Conservation (phyloP, 2,329 filamentous ascomycete genomes). For the Aspergillus piperis region DNA sequence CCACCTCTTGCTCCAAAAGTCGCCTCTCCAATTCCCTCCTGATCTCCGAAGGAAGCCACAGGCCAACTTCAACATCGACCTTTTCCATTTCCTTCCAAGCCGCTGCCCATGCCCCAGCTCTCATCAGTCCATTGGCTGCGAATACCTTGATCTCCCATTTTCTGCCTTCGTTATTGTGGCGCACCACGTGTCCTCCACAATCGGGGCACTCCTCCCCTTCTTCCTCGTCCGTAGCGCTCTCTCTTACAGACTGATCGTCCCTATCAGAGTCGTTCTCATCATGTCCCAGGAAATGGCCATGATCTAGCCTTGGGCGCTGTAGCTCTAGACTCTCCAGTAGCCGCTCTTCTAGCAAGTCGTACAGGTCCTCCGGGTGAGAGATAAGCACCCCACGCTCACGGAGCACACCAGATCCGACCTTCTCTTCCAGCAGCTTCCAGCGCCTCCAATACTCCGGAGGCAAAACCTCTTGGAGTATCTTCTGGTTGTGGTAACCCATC, state of each 20-base stretch:
- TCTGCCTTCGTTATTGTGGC: constrained; percentile 50
- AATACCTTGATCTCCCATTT: constrained; percentile 77
- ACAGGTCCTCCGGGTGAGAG: constrained; percentile 63
- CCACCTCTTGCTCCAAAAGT: constrained; percentile 44
- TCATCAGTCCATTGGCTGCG: constrained; percentile 92
- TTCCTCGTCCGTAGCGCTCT: constrained; percentile 40
- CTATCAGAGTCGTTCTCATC: constrained; percentile 32
- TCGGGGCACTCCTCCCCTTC: constrained; percentile 51
- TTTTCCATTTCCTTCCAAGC: constrained; percentile 98
- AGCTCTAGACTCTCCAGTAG: constrained; percentile 62
- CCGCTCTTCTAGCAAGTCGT: constrained; percentile 63
- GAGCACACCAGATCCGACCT: constrained; percentile 55
- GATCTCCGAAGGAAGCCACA: constrained; percentile 60
- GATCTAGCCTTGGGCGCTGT: constrained; percentile 56
- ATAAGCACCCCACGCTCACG: constrained; percentile 61
- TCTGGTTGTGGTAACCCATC: constrained; percentile 35
- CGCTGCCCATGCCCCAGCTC: constrained; percentile 84
- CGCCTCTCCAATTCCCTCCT: constrained; percentile 52
- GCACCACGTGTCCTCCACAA: constrained; percentile 51
- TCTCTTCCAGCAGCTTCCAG: constrained; percentile 57
- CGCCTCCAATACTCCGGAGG: constrained; percentile 48
- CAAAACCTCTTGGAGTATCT: constrained; percentile 53
- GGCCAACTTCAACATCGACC: constrained; percentile 90
- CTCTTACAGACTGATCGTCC: constrained; percentile 30
- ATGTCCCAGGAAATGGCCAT: constrained; percentile 57